These are phyloP conservation scores for Lantana camara DNA, from an alignment of 257 asterid species.

Conservation along the genomic window DNA sequence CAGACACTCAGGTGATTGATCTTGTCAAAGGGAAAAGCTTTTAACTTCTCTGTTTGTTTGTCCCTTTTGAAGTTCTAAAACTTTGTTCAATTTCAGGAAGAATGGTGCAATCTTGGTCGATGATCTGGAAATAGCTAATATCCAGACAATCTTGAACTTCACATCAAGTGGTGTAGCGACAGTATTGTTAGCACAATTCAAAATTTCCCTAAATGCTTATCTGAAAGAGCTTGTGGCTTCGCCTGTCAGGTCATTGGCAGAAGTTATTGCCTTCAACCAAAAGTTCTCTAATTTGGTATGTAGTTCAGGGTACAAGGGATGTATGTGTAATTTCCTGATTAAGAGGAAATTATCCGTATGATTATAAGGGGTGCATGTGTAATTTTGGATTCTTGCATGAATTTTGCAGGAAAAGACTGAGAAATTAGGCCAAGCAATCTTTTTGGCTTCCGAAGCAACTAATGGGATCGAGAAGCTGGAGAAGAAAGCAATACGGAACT, in stretches of 20 bases:
- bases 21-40: not conserved
- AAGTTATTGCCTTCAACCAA: slow-evolving; percentile 43
- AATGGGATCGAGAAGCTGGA: slow-evolving; percentile 39
- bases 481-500: slow-evolving; percentile 28
- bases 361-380: not conserved
- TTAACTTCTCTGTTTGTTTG: not conserved
- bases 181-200: slow-evolving; percentile 40
- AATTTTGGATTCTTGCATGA: too few species aligned
- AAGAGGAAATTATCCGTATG: not conserved
- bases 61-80: not conserved
- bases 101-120: slow-evolving; percentile 46
- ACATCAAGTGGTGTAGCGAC: slow-evolving; percentile 22
- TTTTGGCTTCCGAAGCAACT: slow-evolving; percentile 46
- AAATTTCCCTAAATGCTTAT: slow-evolving; percentile 42
- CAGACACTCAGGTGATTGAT: slow-evolving; percentile 36
- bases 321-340: too few species aligned
- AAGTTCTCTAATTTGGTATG: slow-evolving; percentile 36
- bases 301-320: not conserved
- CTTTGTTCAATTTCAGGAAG: slow-evolving; percentile 29
- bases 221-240: slow-evolving; percentile 38
- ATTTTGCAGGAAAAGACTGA: slow-evolving; percentile 38
- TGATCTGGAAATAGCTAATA: slow-evolving; percentile 32
- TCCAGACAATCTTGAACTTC: slow-evolving; percentile 14
- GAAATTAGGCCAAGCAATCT: slow-evolving; percentile 40
- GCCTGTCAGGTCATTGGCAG: slow-evolving; percentile 46